These are phyloP conservation scores for Pochonia chlamydosporia DNA, from an alignment of 2,329 filamentous ascomycete species.

Conservation along the genomic window DNA sequence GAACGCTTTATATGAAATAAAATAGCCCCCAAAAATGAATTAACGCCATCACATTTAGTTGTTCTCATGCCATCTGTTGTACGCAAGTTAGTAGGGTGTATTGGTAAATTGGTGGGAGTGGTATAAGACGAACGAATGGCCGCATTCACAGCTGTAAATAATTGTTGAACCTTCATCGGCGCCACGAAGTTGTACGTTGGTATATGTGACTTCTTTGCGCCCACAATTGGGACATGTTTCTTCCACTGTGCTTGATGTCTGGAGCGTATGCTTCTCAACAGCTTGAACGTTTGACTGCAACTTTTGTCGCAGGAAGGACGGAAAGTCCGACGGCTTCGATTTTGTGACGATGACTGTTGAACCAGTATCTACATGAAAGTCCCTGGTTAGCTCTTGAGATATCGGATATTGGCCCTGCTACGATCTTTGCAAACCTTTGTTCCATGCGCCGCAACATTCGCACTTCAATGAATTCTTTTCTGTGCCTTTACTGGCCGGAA, in stretches of 20 bases:
- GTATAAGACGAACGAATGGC: conserved; percentile 63
- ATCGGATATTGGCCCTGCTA: neutral
- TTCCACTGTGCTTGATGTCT: conserved; percentile 62
- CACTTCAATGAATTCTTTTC: conserved; percentile 72
- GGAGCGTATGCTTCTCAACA: conserved; percentile 69
- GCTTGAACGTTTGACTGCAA: conserved; percentile 77
- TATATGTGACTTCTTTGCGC: conserved; percentile 74
- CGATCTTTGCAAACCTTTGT: conserved; percentile 56
- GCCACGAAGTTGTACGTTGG: conserved; percentile 78
- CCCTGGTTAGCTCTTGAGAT: neutral
- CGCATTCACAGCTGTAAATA: conserved; percentile 85
- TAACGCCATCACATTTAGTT: conserved; percentile 38
- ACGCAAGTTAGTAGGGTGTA: conserved; percentile 16
- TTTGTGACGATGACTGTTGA: conserved; percentile 72
- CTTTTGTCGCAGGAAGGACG: conserved; percentile 81
- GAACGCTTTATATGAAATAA: conserved; percentile 1
- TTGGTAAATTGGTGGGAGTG: conserved; percentile 1
- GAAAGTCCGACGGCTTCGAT: conserved; percentile 87
- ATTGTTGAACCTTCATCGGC: conserved; percentile 94
- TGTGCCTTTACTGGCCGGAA: conserved; percentile 74
- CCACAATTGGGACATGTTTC: conserved; percentile 78
- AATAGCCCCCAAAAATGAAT: conserved; percentile 8
- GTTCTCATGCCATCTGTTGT: conserved; percentile 49
- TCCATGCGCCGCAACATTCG: conserved; percentile 79
- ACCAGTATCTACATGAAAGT: conserved; percentile 53